phyloP scores from a whole-genome alignment of 2,329 filamentous ascomycete species.

The Coniochaeta hoffmannii region DNA sequence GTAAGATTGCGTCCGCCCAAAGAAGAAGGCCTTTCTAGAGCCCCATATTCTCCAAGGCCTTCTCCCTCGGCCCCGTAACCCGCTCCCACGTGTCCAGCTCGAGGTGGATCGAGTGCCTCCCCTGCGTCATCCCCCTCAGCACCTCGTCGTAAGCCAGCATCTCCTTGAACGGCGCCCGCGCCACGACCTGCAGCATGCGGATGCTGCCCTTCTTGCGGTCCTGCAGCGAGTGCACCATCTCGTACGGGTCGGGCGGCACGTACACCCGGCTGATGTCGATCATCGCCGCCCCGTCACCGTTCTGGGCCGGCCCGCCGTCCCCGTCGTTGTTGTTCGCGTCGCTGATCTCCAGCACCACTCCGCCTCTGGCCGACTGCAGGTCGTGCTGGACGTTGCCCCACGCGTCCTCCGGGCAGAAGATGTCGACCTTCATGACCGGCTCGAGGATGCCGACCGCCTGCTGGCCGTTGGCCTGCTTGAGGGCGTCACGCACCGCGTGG shows the following conservation, averaged over 20 bases:
- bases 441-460: conserved; percentile 67
- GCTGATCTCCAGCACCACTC: conserved; percentile 66
- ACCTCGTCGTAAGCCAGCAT: conserved; percentile 95
- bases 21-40: conserved; percentile 1
- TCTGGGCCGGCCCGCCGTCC: conserved; percentile 20
- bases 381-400: conserved; percentile 80
- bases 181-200: conserved; percentile 61
- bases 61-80: conserved; percentile 48
- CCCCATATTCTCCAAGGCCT: conserved; percentile 22
- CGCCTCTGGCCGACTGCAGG: conserved; percentile 66
- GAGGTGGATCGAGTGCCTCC: conserved; percentile 58
- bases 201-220: conserved; percentile 38
- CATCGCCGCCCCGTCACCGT: conserved; percentile 13
- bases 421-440: conserved; percentile 85
- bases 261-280: conserved; percentile 76
- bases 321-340: conserved; percentile 27
- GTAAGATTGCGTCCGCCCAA: neutral
- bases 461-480: conserved; percentile 53
- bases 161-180: conserved; percentile 86
- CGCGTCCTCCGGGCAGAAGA: conserved; percentile 74
- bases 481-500: conserved; percentile 58
- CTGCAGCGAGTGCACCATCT: conserved; percentile 48
- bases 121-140: conserved; percentile 79
- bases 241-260: conserved; percentile 77
- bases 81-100: conserved; percentile 49